Base-by-base conservation (phyloP, 2,329 filamentous ascomycete species). In the Diaporthe vaccinii region DNA sequence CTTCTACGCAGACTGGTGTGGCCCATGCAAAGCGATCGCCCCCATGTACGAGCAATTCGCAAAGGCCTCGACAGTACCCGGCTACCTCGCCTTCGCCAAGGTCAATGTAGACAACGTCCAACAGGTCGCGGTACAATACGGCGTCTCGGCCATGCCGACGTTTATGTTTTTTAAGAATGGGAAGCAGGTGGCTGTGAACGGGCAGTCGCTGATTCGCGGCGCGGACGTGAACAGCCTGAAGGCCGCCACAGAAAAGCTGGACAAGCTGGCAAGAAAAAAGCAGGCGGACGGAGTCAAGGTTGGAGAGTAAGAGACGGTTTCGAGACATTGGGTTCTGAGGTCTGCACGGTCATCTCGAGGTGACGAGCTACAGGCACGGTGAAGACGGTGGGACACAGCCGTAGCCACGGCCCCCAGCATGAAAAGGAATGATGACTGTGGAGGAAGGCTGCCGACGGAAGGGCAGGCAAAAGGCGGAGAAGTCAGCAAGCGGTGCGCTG, bases 1-100 rank as follows among this genome's bases (percentile, higher is more conserved):
- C 81, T 91, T 91, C 83, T 88, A 85, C 83, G 90, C 90, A 75
- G 84, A 87, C 79, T 92, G 90, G 90, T 92, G 90, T 83, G 86
- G 86, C 53, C 90, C 90, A 39, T 92, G 90, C 88, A 90, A 89
- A 83, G 84, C 84, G 78, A 91, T 92, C 80, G 87, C 89, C 31
- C 90, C 90, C 76, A 79, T 88, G 75, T 91, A 87, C 85, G 80
- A 79, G 75, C 84, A 86, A 80, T 85, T 90, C 71, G 87, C 89
- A 61, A 81, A 81, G 65, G 78, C 82, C 55, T 82, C 85, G 79
- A 77, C 81, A 74, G 77, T 84, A 34, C 84, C 85, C 25, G 84
- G 86, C 70, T 82, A 84, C 58, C 85, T 88, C 67, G 85, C 86
- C 77, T 92, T 92, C 77, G 89, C 88, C 80, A 90, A 90, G 82